phyloP scores from a whole-genome alignment of 1,139 yeast genomes.

The Geotrichum restrictum region DNA sequence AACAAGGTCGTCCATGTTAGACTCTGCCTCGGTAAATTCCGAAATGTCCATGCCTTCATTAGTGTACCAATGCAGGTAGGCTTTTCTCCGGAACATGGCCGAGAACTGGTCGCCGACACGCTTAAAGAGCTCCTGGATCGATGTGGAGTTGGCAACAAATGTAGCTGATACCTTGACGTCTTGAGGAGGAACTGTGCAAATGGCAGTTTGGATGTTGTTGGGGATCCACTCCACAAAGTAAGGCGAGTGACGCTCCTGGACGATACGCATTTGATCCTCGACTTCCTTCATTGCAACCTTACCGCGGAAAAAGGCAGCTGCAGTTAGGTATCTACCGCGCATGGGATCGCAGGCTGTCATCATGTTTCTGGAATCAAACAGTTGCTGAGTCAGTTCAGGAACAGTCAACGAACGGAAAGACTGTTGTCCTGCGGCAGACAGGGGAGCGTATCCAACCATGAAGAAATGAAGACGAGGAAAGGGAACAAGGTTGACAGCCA shows the following conservation, averaged over 20 bases:
- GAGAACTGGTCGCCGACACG: conserved; percentile 43
- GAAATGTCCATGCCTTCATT: conserved; percentile 48
- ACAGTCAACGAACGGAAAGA: conserved; percentile 43
- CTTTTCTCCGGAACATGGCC: conserved; percentile 45
- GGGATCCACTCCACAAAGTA: conserved; percentile 46
- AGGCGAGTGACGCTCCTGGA: conserved; percentile 39
- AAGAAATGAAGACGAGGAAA: conserved; percentile 48
- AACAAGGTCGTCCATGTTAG: conserved; percentile 43
- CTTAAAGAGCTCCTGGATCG: conserved; percentile 45
- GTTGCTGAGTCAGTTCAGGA: conserved; percentile 46
- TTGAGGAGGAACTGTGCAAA: conserved; percentile 44
- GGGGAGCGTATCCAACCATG: conserved; percentile 48
- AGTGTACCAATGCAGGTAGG: conserved; percentile 48
- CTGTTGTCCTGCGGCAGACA: conserved; percentile 40
- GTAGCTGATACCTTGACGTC: conserved; percentile 44
- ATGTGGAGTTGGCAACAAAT: conserved; percentile 46
- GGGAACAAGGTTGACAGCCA: conserved; percentile 47
- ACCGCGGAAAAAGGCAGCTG: conserved; percentile 47
- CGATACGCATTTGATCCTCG: conserved; percentile 42
- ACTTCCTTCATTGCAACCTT: conserved; percentile 46
- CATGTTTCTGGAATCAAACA: conserved; percentile 44
- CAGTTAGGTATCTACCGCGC: conserved; percentile 44
- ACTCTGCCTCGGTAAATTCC: conserved; percentile 47
- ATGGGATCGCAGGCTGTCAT: conserved; percentile 47
- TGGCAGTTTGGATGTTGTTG: conserved; percentile 44